Evolutionary conservation across 1,139 yeast genomes (phyloP), one percentile per base, ranked within the genome.

Genomic region (Candida gigantensis): DNA sequence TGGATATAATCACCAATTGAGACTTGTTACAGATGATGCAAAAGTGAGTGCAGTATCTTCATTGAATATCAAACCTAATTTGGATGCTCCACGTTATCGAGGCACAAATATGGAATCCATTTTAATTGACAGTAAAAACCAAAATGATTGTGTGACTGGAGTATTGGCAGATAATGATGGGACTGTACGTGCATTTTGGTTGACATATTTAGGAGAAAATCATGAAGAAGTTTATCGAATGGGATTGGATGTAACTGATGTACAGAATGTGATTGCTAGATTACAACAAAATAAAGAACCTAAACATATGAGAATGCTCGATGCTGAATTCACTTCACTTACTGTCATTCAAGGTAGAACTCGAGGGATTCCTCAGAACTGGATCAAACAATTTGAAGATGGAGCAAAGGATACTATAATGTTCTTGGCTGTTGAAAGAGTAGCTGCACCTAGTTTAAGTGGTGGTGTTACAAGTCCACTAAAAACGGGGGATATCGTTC

Each of bases 101-200:
- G 96, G 92, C 8, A 83, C 92, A 9, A 88, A 88, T 52, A 62
- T 88, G 40, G 96, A 88, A 52, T 80, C 89, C 30, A 69, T 87
- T 26, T 70, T 86, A 13, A 74, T 88, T 31, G 96, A 89, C 52
- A 81, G 86, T 32, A 80, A 79, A 35, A 62, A 84, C 36, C 78
- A 87, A 34, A 79, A 78, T 32, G 88, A 84, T 48, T 88, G 95
- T 61, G 78, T 77, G 32, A 77, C 94, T 4, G 97, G 97, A 46
- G 75, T 88, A 4, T 62, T 89, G 35, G 82, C 85, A n/a, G 89
- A 84, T 54, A 58, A 68, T 30, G 87, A 85, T 50, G 96, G 96
- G 18, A 77, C 82, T 0, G 76, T 89, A 3, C 74, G 94, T 42
- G 95, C 94, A 0, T 65, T 89, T 38, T 89, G 96, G 96, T 61